Base-by-base conservation (phyloP, 2,329 filamentous ascomycete species). In the Xylariaceae sp. region DNA sequence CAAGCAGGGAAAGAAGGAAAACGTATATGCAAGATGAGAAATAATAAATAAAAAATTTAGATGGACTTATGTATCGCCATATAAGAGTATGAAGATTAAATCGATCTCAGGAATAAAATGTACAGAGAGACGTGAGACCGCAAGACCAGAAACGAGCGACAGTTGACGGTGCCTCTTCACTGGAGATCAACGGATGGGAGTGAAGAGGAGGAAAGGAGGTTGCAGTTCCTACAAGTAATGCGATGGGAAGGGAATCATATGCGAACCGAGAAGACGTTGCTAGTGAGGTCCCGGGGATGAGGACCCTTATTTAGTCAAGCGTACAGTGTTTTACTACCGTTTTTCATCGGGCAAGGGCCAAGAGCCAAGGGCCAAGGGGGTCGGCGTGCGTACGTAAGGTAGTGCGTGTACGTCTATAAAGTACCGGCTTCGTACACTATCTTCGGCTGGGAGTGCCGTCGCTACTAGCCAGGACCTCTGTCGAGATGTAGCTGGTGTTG, bases 61-160 rank as follows among this genome's bases (percentile, higher is more conserved):
- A 53, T n/a, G 44, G 53, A 5, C 52, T 56, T 55, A 54, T 62
- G 53, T 44, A 30, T 30, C 23, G 23, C 42, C 42, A 45, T 45
- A 45, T 13, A 45, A n/a, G 6, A 5, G 37, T 42, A 8, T 42
- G 37, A 42, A 13, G 37, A 42, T 42, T 42, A 42, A 39, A 30
- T 30, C 23, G 23, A 30, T 30, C 23, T 30, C 23, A 30, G 23
- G 23, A 30, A 30, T 30, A 30, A 30, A 30, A 51, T 51, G 17
- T 8, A 56, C 9, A 60, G 9, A n/a, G 37, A 42, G 37, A 13
- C 15, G 18, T 50, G 15, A 34, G 23, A 17, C 42, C 2, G n/a
- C 18, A 8, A 57, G 44, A 34, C 44, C 18, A 18, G 45, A 47
- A 58, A 58, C 4, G 61, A 62, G 51, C n/a, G 50, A 53, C 53